Base-by-base conservation (phyloP, 805 yeast species). In the Yarrowia keelungensis region DNA sequence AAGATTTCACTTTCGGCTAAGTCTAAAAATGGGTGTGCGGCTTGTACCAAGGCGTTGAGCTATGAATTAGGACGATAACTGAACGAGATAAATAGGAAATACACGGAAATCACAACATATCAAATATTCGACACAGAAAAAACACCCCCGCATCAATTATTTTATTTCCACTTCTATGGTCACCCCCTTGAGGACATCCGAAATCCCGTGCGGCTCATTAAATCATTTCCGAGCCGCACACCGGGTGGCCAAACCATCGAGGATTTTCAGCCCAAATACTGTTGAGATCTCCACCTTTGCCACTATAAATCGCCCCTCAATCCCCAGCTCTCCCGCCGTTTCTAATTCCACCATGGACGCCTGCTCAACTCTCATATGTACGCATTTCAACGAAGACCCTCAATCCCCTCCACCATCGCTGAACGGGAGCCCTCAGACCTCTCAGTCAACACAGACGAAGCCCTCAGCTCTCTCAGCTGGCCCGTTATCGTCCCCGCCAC, bases 351-450 rank as follows among this genome's bases (percentile, higher is more conserved):
- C 15, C n/a, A 59, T 59, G 65, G 65, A 59, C 42, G 65, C 50
- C 19, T 59, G 65, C 51, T 59, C 65, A 8, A 59, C 65, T 10
- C 65, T 59, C 11, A 16, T 59, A 32, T n/a, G 51, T 8, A 45
- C 65, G 1, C 65, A 59, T 15, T 45, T 59, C 51, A 35, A 59
- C 51, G 65, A 59, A 43, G 65, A 59, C 65, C 41, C 58, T 36
- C 42, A 36, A 35, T n/a, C 50, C 15, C 41, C 41, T 22, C 22
- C 4, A 12, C 51, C n/a, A 8, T 3, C 16, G 16, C n/a, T 35
- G 51, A 26, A 14, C 35, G 4, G 0, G 16, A 35, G 32, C 32
- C 32, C 32, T 26, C 32, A 26, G 32, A 26, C 7, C 32, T 26
- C 32, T 26, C 32, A 26, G 32, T 26, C 32, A 26, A 26, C 32